Evolutionary conservation across 139 green algal species (phyloP), one percentile per base, ranked within the genome.

Genomic region (Gonium pectorale): DNA sequence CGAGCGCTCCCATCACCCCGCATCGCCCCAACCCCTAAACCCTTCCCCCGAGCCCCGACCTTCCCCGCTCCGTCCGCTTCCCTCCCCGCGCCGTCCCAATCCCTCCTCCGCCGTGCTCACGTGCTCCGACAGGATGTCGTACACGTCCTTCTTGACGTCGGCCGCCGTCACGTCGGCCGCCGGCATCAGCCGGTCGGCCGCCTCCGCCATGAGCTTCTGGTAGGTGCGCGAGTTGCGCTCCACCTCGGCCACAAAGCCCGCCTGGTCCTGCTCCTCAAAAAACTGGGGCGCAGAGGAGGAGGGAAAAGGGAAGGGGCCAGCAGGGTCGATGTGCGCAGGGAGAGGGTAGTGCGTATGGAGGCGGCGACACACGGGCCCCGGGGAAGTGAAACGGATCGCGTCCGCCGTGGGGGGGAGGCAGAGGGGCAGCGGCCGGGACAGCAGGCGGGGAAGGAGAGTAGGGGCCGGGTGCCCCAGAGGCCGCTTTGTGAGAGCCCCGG

Each of bases 191-290:
- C 81, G 80, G 83, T 99, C 96, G 19, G 95, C 96, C 24, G 94
- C 96, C 37, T 96, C 90, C 6, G 92, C 89, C 66, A 99, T 91
- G 19, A 99, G 80, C 26, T 86, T 83, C 7, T 94, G 54, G 80
- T 98, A 99, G 43, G 93, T 92, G 74, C 87, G 86, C 0, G 96
- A 93, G 83, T 99, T 99, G 64, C 17, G 81, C 80, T 94, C 87
- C 6, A 98, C 69, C n/a, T 69, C 80, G 0, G 56, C 71, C 9
- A 94, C 69, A 63, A 99, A 92, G 21, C 29, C 31, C 11, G 86
- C 56, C 73, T 44, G 67, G 17, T 69, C 40, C 54, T 81, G 19
- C 8, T 8, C 40, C 1, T 33, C 29, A 31, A 51, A 44, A 63
- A 67, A 89, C 49, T 75, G 75, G 2, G 38, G 78, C 51, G 19